Evolutionary conservation across 192 early-diverging fungal species (phyloP).

Genomic region (Spizellomyces punctatus): DNA sequence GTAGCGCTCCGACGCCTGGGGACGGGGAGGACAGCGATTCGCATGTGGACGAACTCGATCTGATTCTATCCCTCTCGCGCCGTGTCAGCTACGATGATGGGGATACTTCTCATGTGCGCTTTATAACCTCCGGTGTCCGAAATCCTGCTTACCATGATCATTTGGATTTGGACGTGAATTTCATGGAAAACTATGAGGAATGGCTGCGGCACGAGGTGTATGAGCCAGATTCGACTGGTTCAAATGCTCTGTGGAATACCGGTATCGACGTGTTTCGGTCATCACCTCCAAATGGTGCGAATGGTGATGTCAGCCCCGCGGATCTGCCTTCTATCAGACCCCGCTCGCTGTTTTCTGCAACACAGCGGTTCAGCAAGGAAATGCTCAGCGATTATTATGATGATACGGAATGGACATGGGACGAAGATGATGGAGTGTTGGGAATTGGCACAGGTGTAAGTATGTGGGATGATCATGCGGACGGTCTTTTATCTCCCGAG

Average conservation of each 20-base stretch:
- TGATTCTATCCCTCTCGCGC: constrained; percentile 29
- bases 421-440: constrained; percentile 3
- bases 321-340: not conserved
- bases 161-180: constrained; percentile 54
- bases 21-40: constrained; percentile 2
- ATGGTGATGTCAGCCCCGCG: not conserved
- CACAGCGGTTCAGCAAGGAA: constrained; percentile 31
- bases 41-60: constrained; percentile 35
- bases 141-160: constrained; percentile 38
- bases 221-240: constrained; percentile 2
- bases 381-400: constrained; percentile 30
- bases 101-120: not conserved
- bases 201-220: constrained; percentile 53
- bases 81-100: constrained; percentile 7
- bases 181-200: constrained; percentile 66
- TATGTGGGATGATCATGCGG: not conserved
- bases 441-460: too few species aligned
- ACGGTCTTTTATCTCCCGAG: not conserved
- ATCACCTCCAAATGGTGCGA: not conserved
- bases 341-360: constrained; percentile 31
- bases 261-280: not conserved
- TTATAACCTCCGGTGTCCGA: constrained; percentile 11
- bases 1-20: not conserved
- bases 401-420: constrained; percentile 23
- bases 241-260: too few species aligned